These are phyloP conservation scores for Sporormia fimetaria DNA, from an alignment of 495 filamentous ascomycete species.

Conservation along the genomic window DNA sequence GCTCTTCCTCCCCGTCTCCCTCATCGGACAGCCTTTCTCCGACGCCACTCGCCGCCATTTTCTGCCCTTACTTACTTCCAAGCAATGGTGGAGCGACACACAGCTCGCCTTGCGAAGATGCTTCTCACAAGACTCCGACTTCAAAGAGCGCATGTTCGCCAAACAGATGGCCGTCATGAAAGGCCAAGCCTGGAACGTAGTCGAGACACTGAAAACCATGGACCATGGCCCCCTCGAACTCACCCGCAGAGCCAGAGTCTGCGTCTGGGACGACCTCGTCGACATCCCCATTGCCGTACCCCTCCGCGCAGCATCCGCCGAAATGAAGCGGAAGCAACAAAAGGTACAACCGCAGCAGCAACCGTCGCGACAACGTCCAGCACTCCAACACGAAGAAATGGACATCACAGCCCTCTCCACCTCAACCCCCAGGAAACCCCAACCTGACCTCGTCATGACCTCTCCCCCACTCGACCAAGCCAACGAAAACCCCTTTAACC, in stretches of 20 bases:
- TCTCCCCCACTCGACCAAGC: slow-evolving; percentile 58
- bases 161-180: slow-evolving; percentile 97
- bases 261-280: slow-evolving; percentile 96
- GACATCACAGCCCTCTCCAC: slow-evolving; percentile 69
- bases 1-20: slow-evolving; percentile 91
- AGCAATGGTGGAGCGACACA: slow-evolving; percentile 92
- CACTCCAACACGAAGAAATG: slow-evolving; percentile 81
- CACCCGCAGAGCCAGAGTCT: slow-evolving; percentile 78
- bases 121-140: slow-evolving; percentile 86
- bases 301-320: slow-evolving; percentile 63
- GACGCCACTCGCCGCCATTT: slow-evolving; percentile 88
- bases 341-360: slow-evolving; percentile 36
- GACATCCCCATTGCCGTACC: slow-evolving; percentile 91
- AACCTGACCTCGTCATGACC: slow-evolving; percentile 63
- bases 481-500: slow-evolving; percentile 75
- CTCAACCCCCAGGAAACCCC: slow-evolving; percentile 38
- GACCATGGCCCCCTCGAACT: slow-evolving; percentile 93
- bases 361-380: slow-evolving; percentile 32
- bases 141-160: slow-evolving; percentile 96
- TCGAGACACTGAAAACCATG: slow-evolving; percentile 82
- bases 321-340: slow-evolving; percentile 50
- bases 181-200: slow-evolving; percentile 97
- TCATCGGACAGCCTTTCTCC: slow-evolving; percentile 93
- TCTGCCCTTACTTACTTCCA: slow-evolving; percentile 83
- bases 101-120: slow-evolving; percentile 71